phyloP scores from a whole-genome alignment of 2,329 filamentous ascomycete genomes.

The Penicillium sp. region DNA sequence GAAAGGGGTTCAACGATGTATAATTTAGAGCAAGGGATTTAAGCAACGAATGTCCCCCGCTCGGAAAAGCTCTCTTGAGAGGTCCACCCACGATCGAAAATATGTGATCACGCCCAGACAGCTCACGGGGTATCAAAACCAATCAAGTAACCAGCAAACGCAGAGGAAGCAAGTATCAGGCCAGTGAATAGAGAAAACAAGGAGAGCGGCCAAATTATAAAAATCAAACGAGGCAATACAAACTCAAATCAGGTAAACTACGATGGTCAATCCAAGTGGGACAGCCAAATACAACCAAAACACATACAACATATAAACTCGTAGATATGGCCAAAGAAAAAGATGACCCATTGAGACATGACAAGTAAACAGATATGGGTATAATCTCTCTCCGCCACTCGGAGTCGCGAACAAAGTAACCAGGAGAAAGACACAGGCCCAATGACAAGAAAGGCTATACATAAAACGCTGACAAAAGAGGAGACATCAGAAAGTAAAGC shows the following conservation, averaged over 20 bases:
- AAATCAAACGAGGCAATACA: constrained; percentile 4
- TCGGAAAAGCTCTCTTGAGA: background rate
- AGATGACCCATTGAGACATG: constrained; percentile 25
- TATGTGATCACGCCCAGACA: constrained; percentile 6
- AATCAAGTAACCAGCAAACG: constrained; percentile 3
- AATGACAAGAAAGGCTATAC: constrained; percentile 14
- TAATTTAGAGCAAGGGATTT: background rate
- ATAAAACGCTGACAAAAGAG: constrained; percentile 17
- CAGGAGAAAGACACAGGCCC: constrained; percentile 13
- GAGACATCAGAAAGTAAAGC: constrained; percentile 16
- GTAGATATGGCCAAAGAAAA: constrained; percentile 17
- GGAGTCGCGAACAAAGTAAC: constrained; percentile 18
- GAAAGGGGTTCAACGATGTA: background rate
- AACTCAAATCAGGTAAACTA: constrained; percentile 1
- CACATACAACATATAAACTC: background rate
- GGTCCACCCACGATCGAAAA: constrained; percentile 1
- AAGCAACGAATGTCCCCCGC: background rate
- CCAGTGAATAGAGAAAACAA: background rate
- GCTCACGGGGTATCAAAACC: constrained; percentile 11
- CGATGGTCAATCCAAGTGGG: background rate
- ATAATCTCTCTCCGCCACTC: constrained; percentile 26
- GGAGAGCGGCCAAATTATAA: background rate
- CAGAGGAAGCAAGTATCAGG: background rate
- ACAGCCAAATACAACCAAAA: constrained; percentile 3
- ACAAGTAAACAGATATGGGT: constrained; percentile 24